Conservation (phyloP, 2,329 filamentous ascomycete species). For the Raffaelea deltoideospora region DNA sequence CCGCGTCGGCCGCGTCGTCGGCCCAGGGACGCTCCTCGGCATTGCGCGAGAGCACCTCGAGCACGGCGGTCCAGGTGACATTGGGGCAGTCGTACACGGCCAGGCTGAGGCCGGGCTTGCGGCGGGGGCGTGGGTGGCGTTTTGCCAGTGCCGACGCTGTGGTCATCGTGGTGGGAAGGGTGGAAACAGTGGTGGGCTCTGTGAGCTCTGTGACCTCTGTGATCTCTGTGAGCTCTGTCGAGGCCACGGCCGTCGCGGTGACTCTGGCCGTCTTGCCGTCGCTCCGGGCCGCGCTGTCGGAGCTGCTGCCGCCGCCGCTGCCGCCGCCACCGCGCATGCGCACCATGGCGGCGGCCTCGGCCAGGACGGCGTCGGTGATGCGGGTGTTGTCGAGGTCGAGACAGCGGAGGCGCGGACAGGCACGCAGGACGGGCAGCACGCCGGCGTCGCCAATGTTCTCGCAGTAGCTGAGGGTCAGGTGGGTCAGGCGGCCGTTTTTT, state of each 20-base stretch:
- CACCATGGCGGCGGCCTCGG: conserved; percentile 72
- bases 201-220: too few species aligned
- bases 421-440: conserved; percentile 68
- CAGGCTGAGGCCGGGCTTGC: conserved; percentile 52
- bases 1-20: conserved; percentile 8
- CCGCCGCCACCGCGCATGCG: conserved; percentile 41
- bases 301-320: background rate
- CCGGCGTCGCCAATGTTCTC: conserved; percentile 71
- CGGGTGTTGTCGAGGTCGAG: conserved; percentile 89
- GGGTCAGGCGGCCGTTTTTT: conserved; percentile 49
- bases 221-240: too few species aligned
- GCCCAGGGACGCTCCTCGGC: conserved; percentile 38
- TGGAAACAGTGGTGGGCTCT: background rate
- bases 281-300: background rate
- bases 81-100: conserved; percentile 85
- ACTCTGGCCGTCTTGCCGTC: conserved; percentile 12
- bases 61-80: conserved; percentile 82
- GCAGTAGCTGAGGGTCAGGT: conserved; percentile 82
- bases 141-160: too few species aligned
- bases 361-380: conserved; percentile 71
- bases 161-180: background rate
- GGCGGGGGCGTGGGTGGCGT: conserved; percentile 21
- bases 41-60: conserved; percentile 75
- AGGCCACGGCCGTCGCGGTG: too few species aligned
- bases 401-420: conserved; percentile 51